phyloP scores from a whole-genome alignment of 148 eudicot species.

The Limonium bicolor region DNA sequence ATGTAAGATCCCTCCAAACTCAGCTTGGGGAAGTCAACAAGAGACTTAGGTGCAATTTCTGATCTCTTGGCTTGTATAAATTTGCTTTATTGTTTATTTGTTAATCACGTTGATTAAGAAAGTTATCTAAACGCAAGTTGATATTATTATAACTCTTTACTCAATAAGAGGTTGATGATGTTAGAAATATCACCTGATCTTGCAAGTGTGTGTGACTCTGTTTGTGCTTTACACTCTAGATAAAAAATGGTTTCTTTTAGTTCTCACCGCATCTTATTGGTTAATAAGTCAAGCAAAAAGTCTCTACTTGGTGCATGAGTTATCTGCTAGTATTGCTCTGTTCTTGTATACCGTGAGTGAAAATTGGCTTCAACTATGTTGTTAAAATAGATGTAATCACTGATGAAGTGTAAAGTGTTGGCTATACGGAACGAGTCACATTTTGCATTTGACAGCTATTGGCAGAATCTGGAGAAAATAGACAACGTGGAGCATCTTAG shows the following conservation, averaged over 20 bases:
- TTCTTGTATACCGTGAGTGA: neutral
- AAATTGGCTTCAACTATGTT: neutral
- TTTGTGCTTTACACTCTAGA: too few relatives aligned
- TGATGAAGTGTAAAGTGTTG: neutral
- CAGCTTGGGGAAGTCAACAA: conserved; percentile 35
- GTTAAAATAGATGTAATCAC: neutral
- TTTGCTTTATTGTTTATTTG: neutral
- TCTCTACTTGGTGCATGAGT: neutral
- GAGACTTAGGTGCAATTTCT: conserved; percentile 30
- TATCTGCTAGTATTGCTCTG: neutral
- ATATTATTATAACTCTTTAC: neutral
- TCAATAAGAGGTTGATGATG: too few relatives aligned
- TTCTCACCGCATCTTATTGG: too few relatives aligned
- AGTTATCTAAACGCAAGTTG: neutral
- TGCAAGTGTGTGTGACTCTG: too few relatives aligned
- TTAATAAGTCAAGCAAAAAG: neutral
- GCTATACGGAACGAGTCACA: neutral
- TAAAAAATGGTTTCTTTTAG: too few relatives aligned
- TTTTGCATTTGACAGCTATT: conserved; percentile 34
- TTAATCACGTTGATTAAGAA: neutral
- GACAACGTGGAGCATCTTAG: conserved; percentile 62
- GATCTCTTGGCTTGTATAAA: neutral
- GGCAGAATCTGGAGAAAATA: conserved; percentile 77
- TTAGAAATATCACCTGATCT: too few relatives aligned
- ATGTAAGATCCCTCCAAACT: conserved; percentile 27